Evolutionary conservation across 208 protist species (phyloP), one percentile per base, ranked within the genome.

Genomic region (Trypanosoma scelopori): DNA sequence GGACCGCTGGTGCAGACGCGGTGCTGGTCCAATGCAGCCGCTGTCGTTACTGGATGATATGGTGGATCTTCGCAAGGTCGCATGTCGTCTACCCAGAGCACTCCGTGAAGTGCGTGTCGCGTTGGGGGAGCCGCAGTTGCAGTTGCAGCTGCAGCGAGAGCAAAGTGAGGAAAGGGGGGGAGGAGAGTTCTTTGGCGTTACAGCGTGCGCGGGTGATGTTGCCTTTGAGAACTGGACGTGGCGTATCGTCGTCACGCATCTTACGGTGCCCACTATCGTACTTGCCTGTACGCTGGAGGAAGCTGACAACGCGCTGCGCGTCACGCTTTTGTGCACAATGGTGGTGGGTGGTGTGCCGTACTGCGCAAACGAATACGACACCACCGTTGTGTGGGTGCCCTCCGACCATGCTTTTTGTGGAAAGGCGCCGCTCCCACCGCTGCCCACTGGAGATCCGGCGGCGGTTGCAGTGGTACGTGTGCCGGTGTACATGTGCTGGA

Each of bases 331-430:
- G 22, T 76, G 74, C 12, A 42, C 69, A 20, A 67, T 80, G 53
- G 71, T 69, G 2, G 76, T 88, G 7, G 55, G 64, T 43, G 77
- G 73, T 46, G 16, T 22, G 15, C 25, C 47, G 20, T 91, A 81
- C 47, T 5, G 76, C 5, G 32, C 61, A 11, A n/a, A 27, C 22
- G 79, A 77, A 25, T 91, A 91, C 58, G 69, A 76, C 22, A 79
- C 76, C 20, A 47, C 64, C 4, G 66, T 87, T 55, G n/a, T 86
- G 22, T 88, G 81, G 82, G 85, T 88, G 39, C 85, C 85, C 0
- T 88, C 85, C 0, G 65, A 78, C 30, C 81, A 78, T 69, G 66
- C 65, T 47, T 86, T 82, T 61, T 7, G 22, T 35, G 51, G 30
- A 37, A 23, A 39, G 47, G 15, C 64, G 55, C 20, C 22, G 1